Evolutionary conservation across 2,329 filamentous ascomycete genomes (phyloP).

Genomic region (Aureobasidium leucospermi): DNA sequence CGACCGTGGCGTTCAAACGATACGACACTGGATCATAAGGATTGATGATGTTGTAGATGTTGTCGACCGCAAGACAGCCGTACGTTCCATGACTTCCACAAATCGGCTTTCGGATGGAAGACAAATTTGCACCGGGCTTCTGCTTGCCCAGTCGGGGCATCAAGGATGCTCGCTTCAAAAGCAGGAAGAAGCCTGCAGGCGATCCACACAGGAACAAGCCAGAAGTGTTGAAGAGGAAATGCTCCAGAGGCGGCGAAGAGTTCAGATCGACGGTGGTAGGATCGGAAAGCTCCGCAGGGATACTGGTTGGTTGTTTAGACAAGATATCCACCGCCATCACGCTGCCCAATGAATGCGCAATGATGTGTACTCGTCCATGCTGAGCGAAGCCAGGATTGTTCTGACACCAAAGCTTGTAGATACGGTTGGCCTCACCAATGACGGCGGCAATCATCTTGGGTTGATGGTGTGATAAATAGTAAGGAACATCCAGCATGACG

Average conservation of each 20-base stretch:
- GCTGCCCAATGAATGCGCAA: conserved; percentile 88
- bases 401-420: conserved; percentile 90
- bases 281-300: conserved; percentile 41
- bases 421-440: conserved; percentile 82
- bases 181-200: conserved; percentile 84
- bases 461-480: conserved; percentile 95
- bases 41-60: conserved; percentile 89
- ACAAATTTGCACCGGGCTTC: conserved; percentile 63
- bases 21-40: conserved; percentile 79
- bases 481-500: conserved; percentile 97
- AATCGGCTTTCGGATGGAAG: conserved; percentile 44
- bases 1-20: conserved; percentile 82
- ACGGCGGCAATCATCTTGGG: conserved; percentile 88
- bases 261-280: conserved; percentile 22
- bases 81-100: conserved; percentile 75
- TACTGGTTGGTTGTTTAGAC: conserved; percentile 73
- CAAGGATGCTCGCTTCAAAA: conserved; percentile 67
- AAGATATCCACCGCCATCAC: conserved; percentile 92
- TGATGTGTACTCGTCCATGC: conserved; percentile 77
- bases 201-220: conserved; percentile 87
- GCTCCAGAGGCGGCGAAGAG: conserved; percentile 30
- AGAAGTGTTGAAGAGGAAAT: conserved; percentile 85
- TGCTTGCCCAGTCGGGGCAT: conserved; percentile 67
- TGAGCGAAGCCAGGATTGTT: conserved; percentile 81
- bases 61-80: conserved; percentile 88